Conservation (phyloP, 2,329 filamentous ascomycete genomes). For the Talaromyces amestolkiae region DNA sequence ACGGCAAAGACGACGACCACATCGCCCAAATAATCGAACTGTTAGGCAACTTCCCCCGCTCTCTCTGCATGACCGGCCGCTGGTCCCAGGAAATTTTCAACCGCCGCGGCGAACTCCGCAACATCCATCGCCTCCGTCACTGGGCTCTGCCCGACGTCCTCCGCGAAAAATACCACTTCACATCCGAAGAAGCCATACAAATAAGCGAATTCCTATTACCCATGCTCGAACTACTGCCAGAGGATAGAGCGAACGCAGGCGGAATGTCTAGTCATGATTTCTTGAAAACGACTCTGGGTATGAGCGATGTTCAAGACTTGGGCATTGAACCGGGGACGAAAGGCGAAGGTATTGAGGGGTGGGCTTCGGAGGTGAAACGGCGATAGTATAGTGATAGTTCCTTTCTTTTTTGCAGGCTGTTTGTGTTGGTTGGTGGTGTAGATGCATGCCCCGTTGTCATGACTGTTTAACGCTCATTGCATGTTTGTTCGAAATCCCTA, state of each 20-base stretch:
- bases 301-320: conserved; percentile 71
- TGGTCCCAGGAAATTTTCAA: conserved; percentile 99
- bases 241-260: conserved; percentile 88
- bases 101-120: conserved; percentile 90
- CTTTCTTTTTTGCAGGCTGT: not conserved
- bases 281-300: conserved; percentile 80
- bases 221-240: conserved; percentile 86
- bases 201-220: conserved; percentile 81
- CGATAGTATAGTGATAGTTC: conserved; percentile 64
- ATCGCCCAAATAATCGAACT: conserved; percentile 99
- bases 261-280: conserved; percentile 87
- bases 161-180: conserved; percentile 95
- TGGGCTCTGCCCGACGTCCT: conserved; percentile 94
- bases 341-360: conserved; percentile 91
- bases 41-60: conserved; percentile 88
- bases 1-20: conserved; percentile 98
- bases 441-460: conserved; percentile 7
- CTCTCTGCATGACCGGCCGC: conserved; percentile 85
- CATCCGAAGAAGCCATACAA: conserved; percentile 72
- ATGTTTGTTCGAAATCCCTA: not conserved
- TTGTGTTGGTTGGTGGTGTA: not conserved
- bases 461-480: conserved; percentile 3
- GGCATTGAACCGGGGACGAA: conserved; percentile 74
- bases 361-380: conserved; percentile 85
- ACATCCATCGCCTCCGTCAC: conserved; percentile 93